phyloP scores from a whole-genome alignment of 2,329 filamentous ascomycete genomes.

The Diatrype stigma region DNA sequence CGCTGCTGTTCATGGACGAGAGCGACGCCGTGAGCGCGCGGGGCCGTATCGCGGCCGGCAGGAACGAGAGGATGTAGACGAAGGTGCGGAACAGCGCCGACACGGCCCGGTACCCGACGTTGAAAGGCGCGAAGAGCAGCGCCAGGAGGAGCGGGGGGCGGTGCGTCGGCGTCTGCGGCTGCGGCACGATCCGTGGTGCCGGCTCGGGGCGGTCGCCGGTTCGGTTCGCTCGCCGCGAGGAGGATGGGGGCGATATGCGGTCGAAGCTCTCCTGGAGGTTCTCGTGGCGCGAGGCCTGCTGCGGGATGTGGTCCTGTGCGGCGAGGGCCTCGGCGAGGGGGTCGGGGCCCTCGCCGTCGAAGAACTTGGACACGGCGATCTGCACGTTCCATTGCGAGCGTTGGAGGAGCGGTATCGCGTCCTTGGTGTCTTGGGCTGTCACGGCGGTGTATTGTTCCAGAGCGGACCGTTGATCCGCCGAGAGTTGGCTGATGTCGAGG shows the following conservation, averaged over 20 bases:
- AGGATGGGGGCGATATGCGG: conserved; percentile 27
- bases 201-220: conserved; percentile 46
- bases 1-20: no score
- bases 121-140: conserved; percentile 77
- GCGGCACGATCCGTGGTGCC: conserved; percentile 83
- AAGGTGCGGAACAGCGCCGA: conserved; percentile 68
- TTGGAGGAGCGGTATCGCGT: conserved; percentile 74
- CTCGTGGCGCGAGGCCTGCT: conserved; percentile 62
- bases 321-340: conserved; percentile 72
- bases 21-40: conserved; percentile 48
- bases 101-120: conserved; percentile 68
- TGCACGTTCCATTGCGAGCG: conserved; percentile 96
- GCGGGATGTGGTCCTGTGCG: conserved; percentile 56
- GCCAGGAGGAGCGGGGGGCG: conserved; percentile 72
- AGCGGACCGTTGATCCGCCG: conserved; percentile 72
- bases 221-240: conserved; percentile 27
- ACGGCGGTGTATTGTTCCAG: conserved; percentile 86
- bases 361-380: conserved; percentile 97
- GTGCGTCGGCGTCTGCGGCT: conserved; percentile 58
- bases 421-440: conserved; percentile 73
- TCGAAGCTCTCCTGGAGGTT: conserved; percentile 63
- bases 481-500: conserved; percentile 65
- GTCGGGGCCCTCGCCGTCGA: conserved; percentile 88
- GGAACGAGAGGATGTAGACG: conserved; percentile 73
- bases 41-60: conserved; percentile 63